Evolutionary conservation across 805 yeast species (phyloP).

Genomic region (Yarrowia sp.): DNA sequence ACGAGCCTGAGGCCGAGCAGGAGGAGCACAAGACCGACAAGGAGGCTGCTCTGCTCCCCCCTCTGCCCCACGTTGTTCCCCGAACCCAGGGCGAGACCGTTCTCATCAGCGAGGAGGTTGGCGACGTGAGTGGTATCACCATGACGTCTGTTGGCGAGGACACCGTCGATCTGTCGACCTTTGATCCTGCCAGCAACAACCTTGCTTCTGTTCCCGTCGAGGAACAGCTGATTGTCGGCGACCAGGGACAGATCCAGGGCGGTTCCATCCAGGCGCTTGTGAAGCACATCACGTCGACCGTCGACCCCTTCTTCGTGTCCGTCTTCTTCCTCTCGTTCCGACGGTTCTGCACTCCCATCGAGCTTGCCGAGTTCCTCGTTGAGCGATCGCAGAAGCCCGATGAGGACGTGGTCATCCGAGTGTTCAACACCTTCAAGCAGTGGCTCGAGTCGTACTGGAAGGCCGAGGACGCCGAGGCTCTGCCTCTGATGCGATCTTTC

Average conservation of each 20-base stretch:
- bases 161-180: constrained; percentile 1
- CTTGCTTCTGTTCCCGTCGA: constrained; percentile 6
- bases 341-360: constrained; percentile 63
- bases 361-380: constrained; percentile 66
- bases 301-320: constrained; percentile 65
- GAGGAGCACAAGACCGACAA: not conserved
- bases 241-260: constrained; percentile 37
- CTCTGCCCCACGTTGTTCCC: not conserved
- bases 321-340: constrained; percentile 77
- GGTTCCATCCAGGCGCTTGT: constrained; percentile 39
- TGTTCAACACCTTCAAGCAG: constrained; percentile 64
- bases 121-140: constrained; percentile 3
- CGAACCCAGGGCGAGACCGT: not conserved
- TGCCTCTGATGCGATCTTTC: constrained; percentile 28
- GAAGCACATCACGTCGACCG: constrained; percentile 33
- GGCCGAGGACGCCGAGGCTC: constrained; percentile 14
- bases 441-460: constrained; percentile 95
- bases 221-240: constrained; percentile 24
- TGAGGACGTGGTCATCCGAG: constrained; percentile 47
- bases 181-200: not conserved
- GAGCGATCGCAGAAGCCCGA: constrained; percentile 41
- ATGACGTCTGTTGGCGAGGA: not conserved
- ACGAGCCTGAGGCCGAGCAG: not conserved
- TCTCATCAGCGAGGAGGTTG: constrained; percentile 13
- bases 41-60: constrained; percentile 2